Evolutionary conservation across 225 moss, liverwort and hornwort genomes (phyloP), one percentile per base, ranked within the genome.

Genomic region (Rhytidiadelphus loreus): DNA sequence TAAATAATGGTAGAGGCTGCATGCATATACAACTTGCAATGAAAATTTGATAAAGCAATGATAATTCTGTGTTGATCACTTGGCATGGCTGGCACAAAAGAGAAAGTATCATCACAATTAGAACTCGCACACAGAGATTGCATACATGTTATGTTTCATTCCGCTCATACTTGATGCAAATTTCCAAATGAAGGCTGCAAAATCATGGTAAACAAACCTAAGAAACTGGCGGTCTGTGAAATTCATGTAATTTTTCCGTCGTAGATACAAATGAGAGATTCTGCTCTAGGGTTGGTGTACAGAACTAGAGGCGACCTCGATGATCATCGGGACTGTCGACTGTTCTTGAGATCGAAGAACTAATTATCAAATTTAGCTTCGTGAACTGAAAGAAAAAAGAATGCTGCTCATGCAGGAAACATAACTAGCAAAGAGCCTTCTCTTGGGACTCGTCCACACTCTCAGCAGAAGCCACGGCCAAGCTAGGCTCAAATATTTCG

Each of bases 381-480:
- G 37, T 56, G 30, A 46, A 76, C 81, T 69, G 39, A 87, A 81
- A 81, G 75, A 61, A 89, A n/a, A 46, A 79, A 72, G 35, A 65
- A 77, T 58, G 77, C 21, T 65, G 66, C 65, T 37, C 70, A 60
- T 64, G 76, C 37, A 37, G 46, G 77, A 29, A 79, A 50, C 35
- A 39, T 82, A 77, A 53, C 91, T 93, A 95, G 86, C 95, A 95
- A 50, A 95, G 90, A 73, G 86, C 92, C 57, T 88, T 92, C 81
- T 93, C 91, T 32, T 91, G 88, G 16, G 88, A 72, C 62, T 90
- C 91, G 12, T 89, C 91, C 56, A 82, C 75, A 83, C n/a, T 87
- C 82, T 93, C 92, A 39, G 87, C 90, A 81, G 93, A 91, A 79
- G 95, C 93, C 84, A 92, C 79, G 58, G 92, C 86, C 84, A 95